phyloP scores from a whole-genome alignment of 768 basidiomycete genomes.

The Boletus pseudo-olivaceus region DNA sequence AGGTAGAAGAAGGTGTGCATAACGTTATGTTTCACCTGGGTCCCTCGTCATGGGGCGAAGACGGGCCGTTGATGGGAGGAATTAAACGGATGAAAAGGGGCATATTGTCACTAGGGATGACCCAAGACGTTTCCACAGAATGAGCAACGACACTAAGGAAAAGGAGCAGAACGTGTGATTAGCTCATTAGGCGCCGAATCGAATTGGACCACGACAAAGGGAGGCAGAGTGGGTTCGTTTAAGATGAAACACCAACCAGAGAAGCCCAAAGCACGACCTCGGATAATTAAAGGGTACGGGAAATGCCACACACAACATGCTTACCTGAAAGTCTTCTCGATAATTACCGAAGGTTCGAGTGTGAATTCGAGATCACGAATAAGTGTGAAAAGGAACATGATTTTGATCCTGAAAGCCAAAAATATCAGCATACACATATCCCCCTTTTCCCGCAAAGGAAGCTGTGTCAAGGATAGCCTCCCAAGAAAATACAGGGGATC shows the following conservation, averaged over 20 bases:
- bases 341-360: slow-evolving; percentile 47
- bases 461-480: background rate
- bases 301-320: slow-evolving; percentile 23
- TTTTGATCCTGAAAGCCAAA: slow-evolving; percentile 50
- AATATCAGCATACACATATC: slow-evolving; percentile 13
- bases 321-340: slow-evolving; percentile 65
- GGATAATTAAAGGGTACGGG: slow-evolving; percentile 22
- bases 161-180: slow-evolving; percentile 11
- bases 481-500: background rate
- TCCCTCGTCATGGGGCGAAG: slow-evolving; percentile 4
- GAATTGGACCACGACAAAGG: slow-evolving; percentile 9
- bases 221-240: slow-evolving; percentile 4
- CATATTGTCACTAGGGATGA: slow-evolving; percentile 57
- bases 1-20: slow-evolving; percentile 5
- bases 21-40: slow-evolving; percentile 16
- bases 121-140: slow-evolving; percentile 54
- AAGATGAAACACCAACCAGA: slow-evolving; percentile 17
- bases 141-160: slow-evolving; percentile 47
- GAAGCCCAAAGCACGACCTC: slow-evolving; percentile 13
- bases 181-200: slow-evolving; percentile 10
- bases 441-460: background rate
- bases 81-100: slow-evolving; percentile 47
- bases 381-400: slow-evolving; percentile 56
- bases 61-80: slow-evolving; percentile 7
- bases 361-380: slow-evolving; percentile 55